A percentile compares a stretch with the other conserved stretches of the same genome.
These are phyloP conservation scores for Coemansia sp. DNA, from an alignment of 192 early-diverging fungal genomes.

Conservation along the genomic window DNA sequence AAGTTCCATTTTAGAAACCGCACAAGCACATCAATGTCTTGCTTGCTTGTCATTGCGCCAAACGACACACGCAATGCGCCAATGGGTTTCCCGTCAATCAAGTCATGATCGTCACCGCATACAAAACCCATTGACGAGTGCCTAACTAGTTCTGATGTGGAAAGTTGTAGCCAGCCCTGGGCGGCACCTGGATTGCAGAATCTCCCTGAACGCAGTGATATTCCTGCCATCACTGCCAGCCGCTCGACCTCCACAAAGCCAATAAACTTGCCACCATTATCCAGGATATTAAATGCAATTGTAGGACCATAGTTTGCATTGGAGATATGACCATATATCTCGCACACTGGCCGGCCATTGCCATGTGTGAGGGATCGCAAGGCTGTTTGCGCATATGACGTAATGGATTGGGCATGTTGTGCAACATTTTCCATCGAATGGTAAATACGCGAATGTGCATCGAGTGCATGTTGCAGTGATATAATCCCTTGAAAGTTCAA, in stretches of 20 bases:
- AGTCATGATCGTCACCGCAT: conserved; percentile 74
- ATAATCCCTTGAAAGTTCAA: conserved; percentile 73
- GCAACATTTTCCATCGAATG: conserved; percentile 41
- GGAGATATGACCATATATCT: conserved; percentile 24
- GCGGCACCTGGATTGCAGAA: conserved; percentile 83
- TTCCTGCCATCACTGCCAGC: conserved; percentile 63
- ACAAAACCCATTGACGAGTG: conserved; percentile 62
- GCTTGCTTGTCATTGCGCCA: conserved; percentile 64
- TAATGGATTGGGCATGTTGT: conserved; percentile 55
- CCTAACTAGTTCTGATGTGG: conserved; percentile 52
- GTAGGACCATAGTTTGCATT: conserved; percentile 55
- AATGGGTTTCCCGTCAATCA: conserved; percentile 66
- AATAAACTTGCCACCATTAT: conserved; percentile 57
- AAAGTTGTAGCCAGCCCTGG: conserved; percentile 63
- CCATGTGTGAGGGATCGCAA: conserved; percentile 57
- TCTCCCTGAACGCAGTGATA: conserved; percentile 70
- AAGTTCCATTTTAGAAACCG: conserved; percentile 65
- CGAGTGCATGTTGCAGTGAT: conserved; percentile 68
- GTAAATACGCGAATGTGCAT: conserved; percentile 52
- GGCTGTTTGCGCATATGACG: conserved; percentile 30
- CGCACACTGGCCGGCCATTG: conserved; percentile 56
- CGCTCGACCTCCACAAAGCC: conserved; percentile 66
- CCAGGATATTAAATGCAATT: conserved; percentile 67
- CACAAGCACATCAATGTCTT: conserved; percentile 61
- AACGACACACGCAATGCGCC: conserved; percentile 78